Evolutionary conservation across 179 eudicot species (phyloP).

Genomic region (Gypsophila paniculata): DNA sequence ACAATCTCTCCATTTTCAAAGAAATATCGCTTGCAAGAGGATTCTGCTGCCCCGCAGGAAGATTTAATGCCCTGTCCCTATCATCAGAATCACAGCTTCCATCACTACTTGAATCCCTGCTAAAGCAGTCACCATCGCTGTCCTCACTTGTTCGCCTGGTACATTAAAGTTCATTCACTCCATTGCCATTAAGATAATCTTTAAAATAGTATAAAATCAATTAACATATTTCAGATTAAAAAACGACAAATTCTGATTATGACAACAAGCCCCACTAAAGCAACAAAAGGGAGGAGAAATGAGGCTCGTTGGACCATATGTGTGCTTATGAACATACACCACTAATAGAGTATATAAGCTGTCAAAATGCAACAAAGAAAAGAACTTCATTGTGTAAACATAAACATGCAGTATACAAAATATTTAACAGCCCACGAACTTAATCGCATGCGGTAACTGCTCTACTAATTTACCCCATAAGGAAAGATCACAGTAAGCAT

Average conservation of each 20-base stretch:
- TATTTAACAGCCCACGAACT: neutral
- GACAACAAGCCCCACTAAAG: neutral
- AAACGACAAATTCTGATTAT: neutral
- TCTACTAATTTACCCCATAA: neutral
- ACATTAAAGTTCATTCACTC: slow-evolving; percentile 18
- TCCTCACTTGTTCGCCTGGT: slow-evolving; percentile 69
- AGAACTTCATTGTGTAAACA: neutral
- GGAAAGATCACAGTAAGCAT: neutral
- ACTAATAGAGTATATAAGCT: no score
- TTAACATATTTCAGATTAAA: neutral
- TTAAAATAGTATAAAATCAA: neutral
- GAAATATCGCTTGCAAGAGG: slow-evolving; percentile 32
- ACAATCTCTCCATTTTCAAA: slow-evolving; percentile 33
- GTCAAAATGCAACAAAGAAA: neutral
- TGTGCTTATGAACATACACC: neutral
- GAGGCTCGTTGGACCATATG: neutral
- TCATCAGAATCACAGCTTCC: slow-evolving; percentile 89
- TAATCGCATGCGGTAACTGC: neutral
- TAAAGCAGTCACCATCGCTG: slow-evolving; percentile 60
- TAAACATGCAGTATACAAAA: neutral
- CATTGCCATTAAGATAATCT: neutral
- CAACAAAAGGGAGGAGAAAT: no score
- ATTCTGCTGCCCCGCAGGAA: slow-evolving; percentile 33
- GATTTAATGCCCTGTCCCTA: slow-evolving; percentile 47
- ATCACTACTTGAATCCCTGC: slow-evolving; percentile 80